Evolutionary conservation across 2,329 filamentous ascomycete species (phyloP).

Genomic region (Mycosphaerella sp.): DNA sequence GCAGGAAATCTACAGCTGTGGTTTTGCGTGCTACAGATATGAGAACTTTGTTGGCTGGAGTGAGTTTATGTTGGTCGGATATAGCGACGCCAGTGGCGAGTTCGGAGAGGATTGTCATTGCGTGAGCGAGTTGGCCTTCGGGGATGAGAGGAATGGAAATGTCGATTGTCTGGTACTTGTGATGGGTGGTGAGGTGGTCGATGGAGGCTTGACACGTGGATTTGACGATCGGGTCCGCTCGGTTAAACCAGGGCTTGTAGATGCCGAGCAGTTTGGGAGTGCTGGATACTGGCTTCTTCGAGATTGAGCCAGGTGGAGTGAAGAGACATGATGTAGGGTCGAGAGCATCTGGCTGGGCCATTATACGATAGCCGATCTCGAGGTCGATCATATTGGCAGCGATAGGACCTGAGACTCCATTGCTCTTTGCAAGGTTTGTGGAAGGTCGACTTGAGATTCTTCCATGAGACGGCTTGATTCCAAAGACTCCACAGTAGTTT

Average conservation of each 20-base stretch:
- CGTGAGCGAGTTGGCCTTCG: conserved; percentile 71
- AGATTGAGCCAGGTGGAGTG: conserved; percentile 39
- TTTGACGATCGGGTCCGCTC: conserved; percentile 59
- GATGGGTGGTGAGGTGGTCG: conserved; percentile 48
- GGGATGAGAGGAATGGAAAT: conserved; percentile 61
- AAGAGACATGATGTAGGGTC: conserved; percentile 59
- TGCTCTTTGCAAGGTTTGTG: conserved; percentile 53
- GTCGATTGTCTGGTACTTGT: conserved; percentile 53
- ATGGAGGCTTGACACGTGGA: conserved; percentile 58
- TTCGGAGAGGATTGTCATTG: conserved; percentile 70
- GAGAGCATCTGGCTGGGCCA: conserved; percentile 64
- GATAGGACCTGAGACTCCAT: conserved; percentile 67
- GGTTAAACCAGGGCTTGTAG: conserved; percentile 62
- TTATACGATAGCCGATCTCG: conserved; percentile 72
- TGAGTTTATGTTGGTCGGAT: conserved; percentile 50
- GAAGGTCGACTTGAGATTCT: conserved; percentile 58
- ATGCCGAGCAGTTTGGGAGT: conserved; percentile 63
- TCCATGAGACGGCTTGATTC: conserved; percentile 71
- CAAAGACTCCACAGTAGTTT: conserved; percentile 72
- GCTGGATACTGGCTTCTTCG: neutral
- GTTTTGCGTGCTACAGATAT: conserved; percentile 60
- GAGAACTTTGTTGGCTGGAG: conserved; percentile 62
- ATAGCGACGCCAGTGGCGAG: conserved; percentile 47
- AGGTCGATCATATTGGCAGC: conserved; percentile 71
- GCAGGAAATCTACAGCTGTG: conserved; percentile 62